Base-by-base conservation (phyloP, 2,329 filamentous ascomycete genomes). In the Aspergillus puulaauensis region DNA sequence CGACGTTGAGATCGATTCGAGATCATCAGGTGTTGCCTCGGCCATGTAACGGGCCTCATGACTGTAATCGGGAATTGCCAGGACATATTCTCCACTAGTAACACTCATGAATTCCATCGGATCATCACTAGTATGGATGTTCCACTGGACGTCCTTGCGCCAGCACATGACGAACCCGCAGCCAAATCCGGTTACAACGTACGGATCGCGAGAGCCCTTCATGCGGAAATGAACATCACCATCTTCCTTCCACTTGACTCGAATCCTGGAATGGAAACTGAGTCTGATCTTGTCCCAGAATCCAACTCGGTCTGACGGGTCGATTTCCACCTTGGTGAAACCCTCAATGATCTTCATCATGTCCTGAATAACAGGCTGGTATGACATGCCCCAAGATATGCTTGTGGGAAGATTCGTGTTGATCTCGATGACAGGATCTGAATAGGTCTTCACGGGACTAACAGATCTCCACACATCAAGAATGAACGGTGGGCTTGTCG, bases 341-440 rank as follows among this genome's bases (percentile, higher is more conserved):
- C 90, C 93, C 75, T 99, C 95, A 60, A 99, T 90, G 24, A 93
- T 93, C 84, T 98, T 97, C 95, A 99, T 99, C 90, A 98, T 96
- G 70, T 99, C 96, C 73, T 99, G 95, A 49, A 99, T 93, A 1
- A 93, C 93, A 27, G 96, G 95, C 70, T 99, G 96, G 69, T 98
- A 99, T 2, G 93, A 96, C 46, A 95, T 93, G 7, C 93, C 93
- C 96, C 95, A 99, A 0, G 93, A 97, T 53, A 99, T 93, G 45
- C 90, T 87, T 0, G 95, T 99, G 2, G 96, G 91, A 58, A 93
- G 86, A 54, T 88, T 90, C 2, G 93, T 97, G 73, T 98, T 96
- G 73, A 99, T 93, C 62, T 96, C 90, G 66, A 99, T 83, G 35
- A 84, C 86, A 74, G 97, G 93, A 69, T 98, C 90, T 0, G 95